Evolutionary conservation across 2,329 filamentous ascomycete species (phyloP).

Genomic region (Colletotrichum navitas): DNA sequence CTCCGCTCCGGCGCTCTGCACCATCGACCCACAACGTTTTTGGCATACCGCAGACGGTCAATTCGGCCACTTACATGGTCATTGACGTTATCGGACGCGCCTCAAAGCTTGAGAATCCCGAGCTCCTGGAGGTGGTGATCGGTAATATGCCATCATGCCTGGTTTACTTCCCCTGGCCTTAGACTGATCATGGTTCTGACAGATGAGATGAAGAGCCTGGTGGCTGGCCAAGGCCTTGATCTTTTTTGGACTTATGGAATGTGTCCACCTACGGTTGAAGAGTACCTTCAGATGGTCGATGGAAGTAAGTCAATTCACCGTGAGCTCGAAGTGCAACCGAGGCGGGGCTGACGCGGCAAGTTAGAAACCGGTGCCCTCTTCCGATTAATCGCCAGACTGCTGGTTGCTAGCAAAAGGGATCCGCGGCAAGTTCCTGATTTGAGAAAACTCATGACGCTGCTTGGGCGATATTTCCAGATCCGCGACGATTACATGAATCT

Average conservation of each 20-base stretch:
- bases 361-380: neutral
- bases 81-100: neutral
- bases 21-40: neutral
- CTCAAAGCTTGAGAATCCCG: neutral
- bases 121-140: neutral
- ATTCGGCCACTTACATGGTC: neutral
- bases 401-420: neutral
- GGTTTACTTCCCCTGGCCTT: too few relatives aligned
- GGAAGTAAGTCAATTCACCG: neutral
- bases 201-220: neutral
- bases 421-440: neutral
- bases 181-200: too few relatives aligned
- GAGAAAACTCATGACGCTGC: neutral
- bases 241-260: neutral
- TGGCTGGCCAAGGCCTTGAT: neutral
- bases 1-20: neutral
- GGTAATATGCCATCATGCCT: too few relatives aligned
- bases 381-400: neutral
- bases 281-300: neutral
- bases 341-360: too few relatives aligned
- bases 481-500: neutral
- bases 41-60: neutral
- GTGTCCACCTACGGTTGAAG: neutral
- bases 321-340: too few relatives aligned
- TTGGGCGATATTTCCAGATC: neutral